Percentiles rank a stretch among this genome's conserved stretches.
Conservation (phyloP, 2,329 filamentous ascomycete genomes). For the Penicillium sp. region DNA sequence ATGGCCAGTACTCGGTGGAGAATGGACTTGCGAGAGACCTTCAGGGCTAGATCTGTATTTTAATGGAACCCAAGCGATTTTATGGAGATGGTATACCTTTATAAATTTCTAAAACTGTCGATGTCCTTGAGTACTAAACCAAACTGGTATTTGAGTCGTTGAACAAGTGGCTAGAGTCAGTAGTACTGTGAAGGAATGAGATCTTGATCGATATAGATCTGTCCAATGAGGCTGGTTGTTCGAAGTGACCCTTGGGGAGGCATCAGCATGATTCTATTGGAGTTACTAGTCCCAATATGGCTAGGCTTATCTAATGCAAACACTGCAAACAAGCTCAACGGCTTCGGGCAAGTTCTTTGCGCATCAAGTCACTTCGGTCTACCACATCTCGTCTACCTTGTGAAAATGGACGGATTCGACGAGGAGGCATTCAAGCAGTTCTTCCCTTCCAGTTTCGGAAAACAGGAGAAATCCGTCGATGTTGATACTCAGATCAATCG, state of each 20-base stretch:
- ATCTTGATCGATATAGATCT: too few relatives aligned
- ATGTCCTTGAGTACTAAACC: too few relatives aligned
- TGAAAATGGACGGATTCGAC: constrained; percentile 49
- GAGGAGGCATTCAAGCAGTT: constrained; percentile 59
- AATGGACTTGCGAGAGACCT: constrained; percentile 3
- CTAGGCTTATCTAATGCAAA: constrained; percentile 28
- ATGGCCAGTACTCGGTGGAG: constrained; percentile 14
- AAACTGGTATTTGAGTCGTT: too few relatives aligned
- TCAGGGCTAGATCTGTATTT: constrained; percentile 27
- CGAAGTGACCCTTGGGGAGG: too few relatives aligned
- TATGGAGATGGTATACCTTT: constrained; percentile 17
- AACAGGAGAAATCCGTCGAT: constrained; percentile 73
- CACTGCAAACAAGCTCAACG: constrained; percentile 31
- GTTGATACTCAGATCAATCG: constrained; percentile 80
- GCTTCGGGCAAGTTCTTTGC: constrained; percentile 9
- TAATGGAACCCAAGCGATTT: constrained; percentile 25
- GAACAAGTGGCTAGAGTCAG: too few relatives aligned
- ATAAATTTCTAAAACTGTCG: too few relatives aligned
- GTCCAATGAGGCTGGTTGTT: too few relatives aligned
- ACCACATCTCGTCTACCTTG: constrained; percentile 7
- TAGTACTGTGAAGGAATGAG: too few relatives aligned
- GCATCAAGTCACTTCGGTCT: constrained; percentile 1
- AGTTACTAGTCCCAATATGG: neutral
- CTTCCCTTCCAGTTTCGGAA: constrained; percentile 83
- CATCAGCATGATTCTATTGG: too few relatives aligned